Evolutionary conservation across 31 red algal genomes (phyloP).

Genomic region (Odonthalia washingtoniensis): DNA sequence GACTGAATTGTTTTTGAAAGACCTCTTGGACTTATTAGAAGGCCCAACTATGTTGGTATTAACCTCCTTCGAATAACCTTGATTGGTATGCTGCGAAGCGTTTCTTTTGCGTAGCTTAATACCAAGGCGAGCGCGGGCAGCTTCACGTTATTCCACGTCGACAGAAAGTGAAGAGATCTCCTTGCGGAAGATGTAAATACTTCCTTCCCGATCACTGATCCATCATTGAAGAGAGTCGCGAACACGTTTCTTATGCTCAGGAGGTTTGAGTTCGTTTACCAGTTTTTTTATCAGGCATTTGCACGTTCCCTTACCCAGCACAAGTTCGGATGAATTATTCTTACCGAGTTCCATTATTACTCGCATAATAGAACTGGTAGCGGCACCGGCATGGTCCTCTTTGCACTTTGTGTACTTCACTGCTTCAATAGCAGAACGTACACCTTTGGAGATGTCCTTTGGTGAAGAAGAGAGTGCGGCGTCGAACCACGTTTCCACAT

Average conservation of each 20-base stretch:
- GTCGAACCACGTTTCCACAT: conserved; percentile 37
- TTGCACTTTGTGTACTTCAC: conserved; percentile 10
- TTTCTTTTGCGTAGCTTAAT: neutral
- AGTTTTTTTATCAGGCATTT: conserved; percentile 19
- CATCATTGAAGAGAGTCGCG: neutral
- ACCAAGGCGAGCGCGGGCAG: neutral
- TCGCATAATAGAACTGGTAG: conserved; percentile 2
- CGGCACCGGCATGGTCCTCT: conserved; percentile 19
- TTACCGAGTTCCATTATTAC: conserved; percentile 18
- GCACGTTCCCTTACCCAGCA: neutral
- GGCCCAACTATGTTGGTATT: too few species aligned
- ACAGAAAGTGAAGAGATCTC: neutral
- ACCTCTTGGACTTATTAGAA: neutral
- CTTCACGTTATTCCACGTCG: neutral
- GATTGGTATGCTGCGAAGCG: neutral
- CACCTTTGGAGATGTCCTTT: conserved; percentile 41
- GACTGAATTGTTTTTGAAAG: neutral
- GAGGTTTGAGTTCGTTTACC: conserved; percentile 4
- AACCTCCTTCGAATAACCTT: too few species aligned
- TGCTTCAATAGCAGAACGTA: neutral
- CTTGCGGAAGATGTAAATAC: neutral
- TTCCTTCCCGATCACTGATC: neutral
- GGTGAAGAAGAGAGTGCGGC: neutral
- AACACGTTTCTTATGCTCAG: conserved; percentile 18
- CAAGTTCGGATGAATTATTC: conserved; percentile 49